Conservation (phyloP, 2,329 filamentous ascomycete genomes). For the Paracorniculantispora psalliotae region DNA sequence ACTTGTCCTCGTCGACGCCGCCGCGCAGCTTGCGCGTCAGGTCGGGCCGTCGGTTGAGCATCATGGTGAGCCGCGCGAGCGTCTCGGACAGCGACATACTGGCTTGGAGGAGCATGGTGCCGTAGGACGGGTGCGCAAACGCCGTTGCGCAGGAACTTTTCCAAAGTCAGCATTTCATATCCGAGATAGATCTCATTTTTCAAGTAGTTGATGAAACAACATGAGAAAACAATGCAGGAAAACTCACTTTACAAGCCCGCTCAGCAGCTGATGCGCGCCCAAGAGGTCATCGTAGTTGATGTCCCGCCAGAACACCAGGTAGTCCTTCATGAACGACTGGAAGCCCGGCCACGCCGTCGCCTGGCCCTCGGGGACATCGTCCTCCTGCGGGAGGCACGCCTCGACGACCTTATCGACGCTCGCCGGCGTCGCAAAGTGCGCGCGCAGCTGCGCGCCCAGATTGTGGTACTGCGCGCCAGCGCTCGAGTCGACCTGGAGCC, state of each 20-base stretch:
- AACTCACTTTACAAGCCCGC: slow-evolving; percentile 67
- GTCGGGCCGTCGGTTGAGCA: slow-evolving; percentile 73
- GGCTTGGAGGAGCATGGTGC: slow-evolving; percentile 75
- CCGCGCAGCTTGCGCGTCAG: slow-evolving; percentile 62
- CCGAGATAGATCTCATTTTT: too few species aligned
- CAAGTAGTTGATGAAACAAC: neutral
- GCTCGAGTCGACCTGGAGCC: slow-evolving; percentile 69
- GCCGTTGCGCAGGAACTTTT: slow-evolving; percentile 75
- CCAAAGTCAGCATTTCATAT: too few species aligned
- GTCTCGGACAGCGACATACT: slow-evolving; percentile 77
- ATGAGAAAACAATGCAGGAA: neutral
- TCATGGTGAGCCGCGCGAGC: slow-evolving; percentile 77
- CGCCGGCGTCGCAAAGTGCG: slow-evolving; percentile 44
- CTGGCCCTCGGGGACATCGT: slow-evolving; percentile 58
- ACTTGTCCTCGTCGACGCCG: slow-evolving; percentile 65
- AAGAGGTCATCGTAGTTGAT: slow-evolving; percentile 72
- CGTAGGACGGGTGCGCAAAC: slow-evolving; percentile 72
- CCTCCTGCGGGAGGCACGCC: slow-evolving; percentile 57
- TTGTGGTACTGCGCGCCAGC: slow-evolving; percentile 62
- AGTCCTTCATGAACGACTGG: slow-evolving; percentile 73
- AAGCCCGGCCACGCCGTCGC: slow-evolving; percentile 72
- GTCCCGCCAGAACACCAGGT: slow-evolving; percentile 75
- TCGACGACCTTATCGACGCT: slow-evolving; percentile 61
- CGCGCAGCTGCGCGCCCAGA: slow-evolving; percentile 63
- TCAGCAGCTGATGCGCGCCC: slow-evolving; percentile 69